Conservation (phyloP, 2,329 filamentous ascomycete genomes). For the Didymella segeticola region DNA sequence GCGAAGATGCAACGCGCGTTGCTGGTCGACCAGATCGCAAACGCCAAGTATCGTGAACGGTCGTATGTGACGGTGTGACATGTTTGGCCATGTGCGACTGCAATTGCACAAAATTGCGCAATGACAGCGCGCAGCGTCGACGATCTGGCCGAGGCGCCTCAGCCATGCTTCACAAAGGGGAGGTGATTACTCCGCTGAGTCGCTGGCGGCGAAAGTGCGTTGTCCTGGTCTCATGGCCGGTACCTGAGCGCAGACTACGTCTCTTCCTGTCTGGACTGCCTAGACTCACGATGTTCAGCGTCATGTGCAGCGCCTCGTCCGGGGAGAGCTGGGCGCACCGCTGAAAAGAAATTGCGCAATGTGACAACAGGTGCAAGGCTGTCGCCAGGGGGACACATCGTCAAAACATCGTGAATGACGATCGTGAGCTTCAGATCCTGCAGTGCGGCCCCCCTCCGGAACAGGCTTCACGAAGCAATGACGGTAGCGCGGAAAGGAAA, state of each 20-base stretch:
- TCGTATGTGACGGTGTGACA: slow-evolving; percentile 30
- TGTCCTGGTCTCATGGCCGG: slow-evolving; percentile 14
- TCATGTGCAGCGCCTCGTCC: slow-evolving; percentile 33
- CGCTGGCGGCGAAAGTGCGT: slow-evolving; percentile 16
- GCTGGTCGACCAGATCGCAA: slow-evolving; percentile 15
- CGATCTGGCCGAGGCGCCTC: slow-evolving; percentile 10
- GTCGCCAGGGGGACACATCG: slow-evolving; percentile 11
- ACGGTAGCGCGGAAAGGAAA: slow-evolving; percentile 21
- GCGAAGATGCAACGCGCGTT: slow-evolving; percentile 4
- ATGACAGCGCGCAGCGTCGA: slow-evolving; percentile 12
- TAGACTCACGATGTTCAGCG: slow-evolving; percentile 44
- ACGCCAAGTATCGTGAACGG: slow-evolving; percentile 44
- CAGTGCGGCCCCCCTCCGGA: slow-evolving; percentile 5
- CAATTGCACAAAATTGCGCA: slow-evolving; percentile 20
- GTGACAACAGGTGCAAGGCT: slow-evolving; percentile 4
- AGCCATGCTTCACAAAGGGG: neutral
- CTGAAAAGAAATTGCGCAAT: slow-evolving; percentile 11
- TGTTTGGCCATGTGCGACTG: slow-evolving; percentile 20
- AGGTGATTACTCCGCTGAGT: slow-evolving; percentile 12
- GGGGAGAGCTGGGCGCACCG: slow-evolving; percentile 3
- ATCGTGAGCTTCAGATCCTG: slow-evolving; percentile 11
- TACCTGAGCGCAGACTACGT: slow-evolving; percentile 18
- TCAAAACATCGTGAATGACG: slow-evolving; percentile 14
- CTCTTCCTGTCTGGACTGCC: slow-evolving; percentile 23
- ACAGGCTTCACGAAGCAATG: slow-evolving; percentile 19